Percentiles rank a stretch among this genome's conserved stretches.
Conservation (phyloP, 352 stramenopile species). For the Globisporangium uncinulatum region DNA sequence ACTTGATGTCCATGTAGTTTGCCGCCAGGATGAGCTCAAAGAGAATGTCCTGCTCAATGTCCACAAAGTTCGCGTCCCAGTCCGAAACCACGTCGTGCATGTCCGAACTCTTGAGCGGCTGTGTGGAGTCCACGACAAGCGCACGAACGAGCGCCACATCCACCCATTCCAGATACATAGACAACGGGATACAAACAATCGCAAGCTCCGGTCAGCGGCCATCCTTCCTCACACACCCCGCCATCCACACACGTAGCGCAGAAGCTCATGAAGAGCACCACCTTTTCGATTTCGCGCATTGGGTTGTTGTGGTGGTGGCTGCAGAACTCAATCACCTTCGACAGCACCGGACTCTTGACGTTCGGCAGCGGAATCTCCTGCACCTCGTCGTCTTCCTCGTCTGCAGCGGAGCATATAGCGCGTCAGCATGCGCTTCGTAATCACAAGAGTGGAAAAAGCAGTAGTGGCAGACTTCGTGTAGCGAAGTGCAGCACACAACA, state of each 20-base stretch:
- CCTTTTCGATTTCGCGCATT: constrained; percentile 99
- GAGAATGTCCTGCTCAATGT: constrained; percentile 98
- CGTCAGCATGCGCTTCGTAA: too few species aligned
- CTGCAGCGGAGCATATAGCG: constrained; percentile 15
- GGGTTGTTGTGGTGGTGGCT: constrained; percentile 94
- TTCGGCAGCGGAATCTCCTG: constrained; percentile 98
- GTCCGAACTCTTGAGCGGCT: constrained; percentile 96
- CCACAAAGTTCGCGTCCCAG: constrained; percentile 99
- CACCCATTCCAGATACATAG: not conserved
- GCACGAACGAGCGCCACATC: not conserved
- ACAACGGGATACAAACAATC: not conserved
- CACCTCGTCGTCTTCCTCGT: constrained; percentile 93
- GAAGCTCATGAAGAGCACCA: constrained; percentile 9
- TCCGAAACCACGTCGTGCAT: constrained; percentile 99
- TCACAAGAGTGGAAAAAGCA: too few species aligned
- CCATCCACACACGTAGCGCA: too few species aligned
- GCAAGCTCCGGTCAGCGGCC: too few species aligned
- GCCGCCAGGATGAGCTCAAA: constrained; percentile 99
- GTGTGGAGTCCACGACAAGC: not conserved
- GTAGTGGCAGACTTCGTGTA: too few species aligned
- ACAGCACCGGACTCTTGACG: constrained; percentile 95
- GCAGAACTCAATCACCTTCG: constrained; percentile 98
- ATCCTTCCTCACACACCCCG: too few species aligned
- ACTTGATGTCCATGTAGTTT: constrained; percentile 99
- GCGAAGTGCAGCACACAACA: too few species aligned